These are phyloP conservation scores for Chlamydomonas reinhardtii DNA, from an alignment of 163 green algal species.

Conservation along the genomic window DNA sequence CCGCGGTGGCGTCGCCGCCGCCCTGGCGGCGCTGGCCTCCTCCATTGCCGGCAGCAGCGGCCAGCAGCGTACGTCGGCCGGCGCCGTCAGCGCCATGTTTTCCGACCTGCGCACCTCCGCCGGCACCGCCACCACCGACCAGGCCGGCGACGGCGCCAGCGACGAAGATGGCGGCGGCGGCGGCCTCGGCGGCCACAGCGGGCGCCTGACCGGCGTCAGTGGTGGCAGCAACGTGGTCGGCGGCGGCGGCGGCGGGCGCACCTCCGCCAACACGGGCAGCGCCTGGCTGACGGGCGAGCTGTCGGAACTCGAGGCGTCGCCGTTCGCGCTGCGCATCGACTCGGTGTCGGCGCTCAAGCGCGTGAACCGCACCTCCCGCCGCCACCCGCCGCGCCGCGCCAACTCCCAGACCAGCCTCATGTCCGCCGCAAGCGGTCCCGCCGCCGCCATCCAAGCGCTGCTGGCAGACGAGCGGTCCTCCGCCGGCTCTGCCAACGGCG, in stretches of 20 bases:
- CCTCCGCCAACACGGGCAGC: background rate
- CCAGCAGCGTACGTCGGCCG: conserved; percentile 2
- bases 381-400: background rate
- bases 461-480: background rate
- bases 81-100: background rate
- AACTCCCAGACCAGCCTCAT: background rate
- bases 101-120: background rate
- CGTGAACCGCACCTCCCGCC: background rate
- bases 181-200: background rate
- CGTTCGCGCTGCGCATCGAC: conserved; percentile 44
- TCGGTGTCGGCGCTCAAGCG: conserved; percentile 18
- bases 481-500: background rate
- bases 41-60: background rate
- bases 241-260: background rate
- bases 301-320: conserved; percentile 37
- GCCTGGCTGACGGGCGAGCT: conserved; percentile 25
- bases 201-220: no score
- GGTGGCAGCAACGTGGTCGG: background rate
- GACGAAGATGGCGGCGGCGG: background rate
- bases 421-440: no score
- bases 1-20: background rate
- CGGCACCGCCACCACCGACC: background rate
- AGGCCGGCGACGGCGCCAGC: background rate
- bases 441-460: background rate
- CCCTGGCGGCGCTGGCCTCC: background rate